These are phyloP conservation scores for Syncephalastrum racemosum DNA, from an alignment of 371 early-diverging fungal genomes.

Conservation along the genomic window DNA sequence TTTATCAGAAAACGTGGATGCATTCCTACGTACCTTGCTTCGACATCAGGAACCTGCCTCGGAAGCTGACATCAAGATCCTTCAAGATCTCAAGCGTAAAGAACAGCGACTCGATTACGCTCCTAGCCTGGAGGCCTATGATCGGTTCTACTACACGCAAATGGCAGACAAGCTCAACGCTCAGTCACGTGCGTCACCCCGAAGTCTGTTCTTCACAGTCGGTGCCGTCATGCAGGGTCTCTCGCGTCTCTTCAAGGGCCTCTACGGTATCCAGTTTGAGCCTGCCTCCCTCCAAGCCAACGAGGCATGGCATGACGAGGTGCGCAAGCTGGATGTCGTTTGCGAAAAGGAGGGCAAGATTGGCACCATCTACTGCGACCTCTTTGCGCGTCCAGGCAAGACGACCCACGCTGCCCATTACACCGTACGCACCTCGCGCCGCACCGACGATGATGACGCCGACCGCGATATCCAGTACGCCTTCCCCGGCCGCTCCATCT, in stretches of 20 bases:
- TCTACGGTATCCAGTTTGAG: conserved; percentile 86
- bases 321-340: conserved; percentile 83
- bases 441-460: conserved; percentile 81
- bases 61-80: conserved; percentile 47
- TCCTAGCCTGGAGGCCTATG: conserved; percentile 76
- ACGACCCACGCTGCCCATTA: conserved; percentile 92
- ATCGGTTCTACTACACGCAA: conserved; percentile 73
- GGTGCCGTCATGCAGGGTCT: conserved; percentile 88
- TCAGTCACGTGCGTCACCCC: conserved; percentile 13
- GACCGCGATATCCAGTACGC: conserved; percentile 42
- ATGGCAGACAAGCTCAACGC: conserved; percentile 34
- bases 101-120: conserved; percentile 18
- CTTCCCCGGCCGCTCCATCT: conserved; percentile 33
- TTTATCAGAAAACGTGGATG: conserved; percentile 69
- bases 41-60: conserved; percentile 53
- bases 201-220: conserved; percentile 75
- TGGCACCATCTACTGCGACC: conserved; percentile 93
- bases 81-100: conserved; percentile 44
- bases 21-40: conserved; percentile 74
- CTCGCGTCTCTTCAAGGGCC: conserved; percentile 72
- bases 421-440: conserved; percentile 88
- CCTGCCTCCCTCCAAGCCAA: conserved; percentile 61
- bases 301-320: conserved; percentile 89
- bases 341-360: conserved; percentile 81
- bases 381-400: conserved; percentile 77